Base-by-base conservation (phyloP, 192 early-diverging fungal species). In the Coemansia sp. region DNA sequence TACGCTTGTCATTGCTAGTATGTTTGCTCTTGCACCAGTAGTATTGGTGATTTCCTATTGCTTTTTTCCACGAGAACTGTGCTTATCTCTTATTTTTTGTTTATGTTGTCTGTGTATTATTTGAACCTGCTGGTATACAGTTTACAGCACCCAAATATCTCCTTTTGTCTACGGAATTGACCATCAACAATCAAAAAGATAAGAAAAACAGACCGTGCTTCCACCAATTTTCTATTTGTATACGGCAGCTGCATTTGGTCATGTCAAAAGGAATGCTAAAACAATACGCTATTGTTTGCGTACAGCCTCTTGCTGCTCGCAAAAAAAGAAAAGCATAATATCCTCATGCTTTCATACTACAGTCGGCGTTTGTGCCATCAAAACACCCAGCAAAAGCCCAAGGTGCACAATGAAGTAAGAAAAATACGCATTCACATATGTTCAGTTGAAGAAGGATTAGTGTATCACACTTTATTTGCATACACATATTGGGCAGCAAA, bases 271-370 rank as follows among this genome's bases (percentile, higher is more conserved):
- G 26, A 18, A 15, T 49, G 13, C 47, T 18, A 18, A 49, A n/a
- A 49, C 47, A 49, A 49, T 49, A 49, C 47, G 6, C n/a, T 49
- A 49, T 49, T 49, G 47, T 49, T 18, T 49, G 47, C 18, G 15
- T 49, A 18, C 47, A 49, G 15, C 15, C 15, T 49, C 47, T 49
- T 18, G 47, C 47, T 49, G 47, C 18, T 49, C 47, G 47, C 47
- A 49, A 49, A 49, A 49, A 43, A 43, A 7, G 13, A 16, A 49
- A 43, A 43, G 2, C 18, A 18, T 15, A 18, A 18, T 18, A 18
- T 49, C 16, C 18, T 18, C 47, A 18, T 49, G 15, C 47, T 11
- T 16, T 7, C 47, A 49, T 15, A 16, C 18, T 49, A 18, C 47
- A 15, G 6, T 6, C 18, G 1, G 11, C 47, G 13, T 49, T 49